Conservation (phyloP, 2,329 filamentous ascomycete genomes). For the Fusarium globosum region DNA sequence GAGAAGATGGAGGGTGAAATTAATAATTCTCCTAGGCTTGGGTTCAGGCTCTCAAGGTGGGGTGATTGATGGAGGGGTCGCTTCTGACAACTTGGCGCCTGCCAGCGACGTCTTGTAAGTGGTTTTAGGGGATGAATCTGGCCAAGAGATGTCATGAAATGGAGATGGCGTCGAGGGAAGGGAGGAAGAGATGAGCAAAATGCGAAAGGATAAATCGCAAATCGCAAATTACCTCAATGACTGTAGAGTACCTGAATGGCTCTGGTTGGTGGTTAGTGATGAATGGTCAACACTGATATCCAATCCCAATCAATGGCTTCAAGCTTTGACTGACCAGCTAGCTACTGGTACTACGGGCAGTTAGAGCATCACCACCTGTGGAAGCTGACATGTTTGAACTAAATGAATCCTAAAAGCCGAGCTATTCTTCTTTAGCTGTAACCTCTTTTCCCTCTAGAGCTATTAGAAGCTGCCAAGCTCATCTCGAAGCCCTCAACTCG, state of each 20-base stretch:
- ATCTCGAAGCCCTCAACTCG: slow-evolving; percentile 8
- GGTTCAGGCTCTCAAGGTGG: slow-evolving; percentile 14
- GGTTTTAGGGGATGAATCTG: background rate
- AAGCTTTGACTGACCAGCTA: slow-evolving; percentile 24
- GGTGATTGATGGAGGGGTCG: slow-evolving; percentile 41
- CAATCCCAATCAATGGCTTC: slow-evolving; percentile 22
- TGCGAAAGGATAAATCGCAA: background rate
- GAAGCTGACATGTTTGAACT: background rate
- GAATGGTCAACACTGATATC: slow-evolving; percentile 7
- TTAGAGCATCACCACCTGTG: background rate
- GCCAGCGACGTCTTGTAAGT: slow-evolving; percentile 28
- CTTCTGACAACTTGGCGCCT: slow-evolving; percentile 25
- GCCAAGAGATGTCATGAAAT: background rate
- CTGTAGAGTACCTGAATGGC: background rate
- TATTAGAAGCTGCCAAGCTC: slow-evolving; percentile 17
- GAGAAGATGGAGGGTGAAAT: background rate
- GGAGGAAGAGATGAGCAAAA: background rate
- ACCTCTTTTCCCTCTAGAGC: background rate
- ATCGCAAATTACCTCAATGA: background rate
- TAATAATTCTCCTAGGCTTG: background rate
- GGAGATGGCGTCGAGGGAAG: background rate
- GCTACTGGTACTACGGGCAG: background rate
- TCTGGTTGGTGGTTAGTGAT: background rate
- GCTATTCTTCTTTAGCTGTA: background rate
- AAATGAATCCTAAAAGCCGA: background rate